Evolutionary conservation across 371 early-diverging fungal species (phyloP).

Genomic region (Haplosporangium sp.): DNA sequence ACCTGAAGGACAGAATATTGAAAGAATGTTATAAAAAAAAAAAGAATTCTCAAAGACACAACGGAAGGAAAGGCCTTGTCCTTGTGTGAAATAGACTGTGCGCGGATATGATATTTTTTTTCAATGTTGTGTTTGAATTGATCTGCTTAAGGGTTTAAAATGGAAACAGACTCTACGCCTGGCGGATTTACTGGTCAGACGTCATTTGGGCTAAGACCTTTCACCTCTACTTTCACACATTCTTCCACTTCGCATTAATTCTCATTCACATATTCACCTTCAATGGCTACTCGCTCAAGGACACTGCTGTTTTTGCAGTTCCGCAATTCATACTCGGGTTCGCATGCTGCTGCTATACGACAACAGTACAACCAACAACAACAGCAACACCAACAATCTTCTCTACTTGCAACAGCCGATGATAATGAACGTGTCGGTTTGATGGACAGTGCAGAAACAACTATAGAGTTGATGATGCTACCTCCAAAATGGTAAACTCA

Average conservation of each 20-base stretch:
- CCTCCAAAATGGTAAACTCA: constrained; percentile 81
- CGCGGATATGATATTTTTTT: neutral
- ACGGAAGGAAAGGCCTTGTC: neutral
- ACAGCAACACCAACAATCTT: constrained; percentile 57
- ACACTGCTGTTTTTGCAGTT: constrained; percentile 94
- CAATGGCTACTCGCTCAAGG: constrained; percentile 89
- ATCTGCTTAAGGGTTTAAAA: constrained; percentile 2
- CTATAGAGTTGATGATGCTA: constrained; percentile 81
- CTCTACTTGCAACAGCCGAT: constrained; percentile 43
- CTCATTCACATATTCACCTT: neutral
- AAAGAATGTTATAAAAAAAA: constrained; percentile 15
- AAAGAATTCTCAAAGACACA: neutral
- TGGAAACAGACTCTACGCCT: neutral
- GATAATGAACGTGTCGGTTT: constrained; percentile 71
- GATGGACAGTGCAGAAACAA: constrained; percentile 74
- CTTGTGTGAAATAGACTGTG: neutral
- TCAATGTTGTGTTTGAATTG: neutral
- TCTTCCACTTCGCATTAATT: neutral
- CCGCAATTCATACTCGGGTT: constrained; percentile 89
- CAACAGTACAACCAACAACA: constrained; percentile 49
- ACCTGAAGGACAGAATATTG: constrained; percentile 52
- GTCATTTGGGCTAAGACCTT: neutral
- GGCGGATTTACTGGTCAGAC: too few species aligned
- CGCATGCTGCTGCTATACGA: constrained; percentile 60
- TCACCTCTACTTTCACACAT: neutral